Percentiles rank a stretch among this genome's conserved stretches.
phyloP scores from a whole-genome alignment of 1,284 basidiomycete species.

The Ceratobasidium sp. region DNA sequence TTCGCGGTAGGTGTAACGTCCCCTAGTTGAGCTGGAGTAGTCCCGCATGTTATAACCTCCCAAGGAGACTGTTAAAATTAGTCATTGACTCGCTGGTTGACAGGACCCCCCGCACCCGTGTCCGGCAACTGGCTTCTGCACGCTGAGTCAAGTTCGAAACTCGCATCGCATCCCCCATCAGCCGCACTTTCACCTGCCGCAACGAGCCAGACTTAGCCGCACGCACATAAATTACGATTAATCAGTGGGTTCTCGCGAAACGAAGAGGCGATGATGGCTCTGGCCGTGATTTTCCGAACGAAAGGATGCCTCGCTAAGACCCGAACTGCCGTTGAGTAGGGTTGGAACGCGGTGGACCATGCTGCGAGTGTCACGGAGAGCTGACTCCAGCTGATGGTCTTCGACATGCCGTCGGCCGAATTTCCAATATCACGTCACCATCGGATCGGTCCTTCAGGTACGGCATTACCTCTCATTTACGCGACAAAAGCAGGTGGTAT shows the following conservation, averaged over 20 bases:
- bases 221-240: background rate
- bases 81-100: background rate
- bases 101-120: background rate
- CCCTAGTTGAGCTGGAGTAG: too few relatives aligned
- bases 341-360: background rate
- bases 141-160: background rate
- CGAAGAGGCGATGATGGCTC: background rate
- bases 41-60: background rate
- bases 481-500: too few relatives aligned
- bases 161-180: background rate
- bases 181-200: background rate
- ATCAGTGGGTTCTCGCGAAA: background rate
- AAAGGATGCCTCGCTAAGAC: background rate
- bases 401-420: constrained; percentile 4
- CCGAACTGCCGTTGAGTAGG: background rate
- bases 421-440: background rate
- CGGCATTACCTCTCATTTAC: too few relatives aligned
- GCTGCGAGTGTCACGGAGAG: background rate
- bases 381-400: background rate
- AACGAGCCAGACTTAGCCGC: background rate
- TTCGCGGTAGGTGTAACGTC: too few relatives aligned
- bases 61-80: background rate
- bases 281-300: background rate
- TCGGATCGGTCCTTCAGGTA: too few relatives aligned
- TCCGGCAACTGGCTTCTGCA: background rate